Evolutionary conservation across 2,329 filamentous ascomycete species (phyloP).

Genomic region (Colletotrichum tabaci): DNA sequence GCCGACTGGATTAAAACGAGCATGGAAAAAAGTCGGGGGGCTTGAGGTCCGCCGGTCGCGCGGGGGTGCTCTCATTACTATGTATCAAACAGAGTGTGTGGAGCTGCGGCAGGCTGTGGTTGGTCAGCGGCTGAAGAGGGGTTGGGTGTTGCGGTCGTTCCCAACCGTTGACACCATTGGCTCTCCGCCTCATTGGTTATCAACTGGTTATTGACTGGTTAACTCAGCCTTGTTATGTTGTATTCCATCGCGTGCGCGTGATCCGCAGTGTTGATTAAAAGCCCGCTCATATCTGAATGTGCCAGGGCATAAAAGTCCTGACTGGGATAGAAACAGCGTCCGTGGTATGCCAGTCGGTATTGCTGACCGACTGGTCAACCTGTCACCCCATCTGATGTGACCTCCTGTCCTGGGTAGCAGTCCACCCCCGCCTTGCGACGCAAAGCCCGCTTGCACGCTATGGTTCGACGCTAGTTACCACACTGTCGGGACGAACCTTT

Average conservation of each 20-base stretch:
- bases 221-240: not conserved
- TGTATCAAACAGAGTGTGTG: not conserved
- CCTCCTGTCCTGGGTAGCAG: not conserved
- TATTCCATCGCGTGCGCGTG: not conserved
- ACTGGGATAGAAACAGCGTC: not conserved
- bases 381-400: not conserved
- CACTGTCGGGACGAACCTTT: not conserved
- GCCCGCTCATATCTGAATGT: not conserved
- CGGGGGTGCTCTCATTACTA: not conserved
- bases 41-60: not conserved
- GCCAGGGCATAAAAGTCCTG: not conserved
- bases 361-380: not conserved
- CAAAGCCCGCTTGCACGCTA: not conserved
- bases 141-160: not conserved
- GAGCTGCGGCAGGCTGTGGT: not conserved
- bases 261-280: not conserved
- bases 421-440: slow-evolving; percentile 49
- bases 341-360: not conserved
- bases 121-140: not conserved
- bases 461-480: not conserved
- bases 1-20: not conserved
- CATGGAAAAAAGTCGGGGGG: not conserved
- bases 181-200: not conserved
- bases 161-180: not conserved
- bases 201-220: not conserved